phyloP scores from a whole-genome alignment of 169 alveolate genomes.

The Hepatocystis sp. region DNA sequence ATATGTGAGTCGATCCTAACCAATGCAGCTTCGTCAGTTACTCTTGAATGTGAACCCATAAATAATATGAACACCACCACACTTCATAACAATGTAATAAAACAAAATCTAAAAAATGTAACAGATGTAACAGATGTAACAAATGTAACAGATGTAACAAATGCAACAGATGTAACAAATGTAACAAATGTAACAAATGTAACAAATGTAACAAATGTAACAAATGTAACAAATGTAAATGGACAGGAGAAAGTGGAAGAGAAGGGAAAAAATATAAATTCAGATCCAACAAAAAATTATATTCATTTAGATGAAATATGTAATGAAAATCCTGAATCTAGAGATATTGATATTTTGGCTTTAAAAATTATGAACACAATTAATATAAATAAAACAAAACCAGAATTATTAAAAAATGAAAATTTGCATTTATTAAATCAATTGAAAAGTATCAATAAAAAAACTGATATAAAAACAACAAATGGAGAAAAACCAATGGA shows the following conservation, averaged over 20 bases:
- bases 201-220: too few species aligned
- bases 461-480: too few species aligned
- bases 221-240: too few species aligned
- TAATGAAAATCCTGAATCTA: constrained; percentile 80
- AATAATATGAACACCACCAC: too few species aligned
- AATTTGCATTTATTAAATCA: background rate
- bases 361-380: constrained; percentile 79
- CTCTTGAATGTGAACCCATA: too few species aligned
- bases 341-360: constrained; percentile 80
- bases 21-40: too few species aligned
- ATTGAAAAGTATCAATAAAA: too few species aligned
- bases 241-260: too few species aligned
- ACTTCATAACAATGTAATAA: too few species aligned
- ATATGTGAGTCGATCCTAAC: background rate
- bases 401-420: constrained; percentile 9
- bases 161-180: background rate
- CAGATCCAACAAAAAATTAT: constrained; percentile 49
- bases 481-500: too few species aligned
- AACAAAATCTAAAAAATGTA: background rate
- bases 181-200: too few species aligned
- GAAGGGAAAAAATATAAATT: constrained; percentile 9
- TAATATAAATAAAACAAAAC: constrained; percentile 65
- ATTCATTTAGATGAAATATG: constrained; percentile 79
- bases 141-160: too few species aligned
- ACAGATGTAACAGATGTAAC: background rate